Conservation (phyloP, 495 filamentous ascomycete species). For the Neurospora terricola region DNA sequence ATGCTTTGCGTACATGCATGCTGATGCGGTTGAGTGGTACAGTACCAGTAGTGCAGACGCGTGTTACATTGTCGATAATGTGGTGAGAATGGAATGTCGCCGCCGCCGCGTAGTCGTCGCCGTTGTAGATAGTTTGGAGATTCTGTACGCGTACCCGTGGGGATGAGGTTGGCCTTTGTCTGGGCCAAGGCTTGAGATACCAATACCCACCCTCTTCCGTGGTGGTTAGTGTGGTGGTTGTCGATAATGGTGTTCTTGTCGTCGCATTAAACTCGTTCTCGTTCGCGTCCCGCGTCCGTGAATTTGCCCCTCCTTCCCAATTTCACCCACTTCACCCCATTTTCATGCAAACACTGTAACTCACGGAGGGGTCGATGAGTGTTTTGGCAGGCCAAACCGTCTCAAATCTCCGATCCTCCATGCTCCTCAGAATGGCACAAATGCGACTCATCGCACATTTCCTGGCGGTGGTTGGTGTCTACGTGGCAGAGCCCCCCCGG, state of each 20-base stretch:
- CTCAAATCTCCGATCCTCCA: not conserved
- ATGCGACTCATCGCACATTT: slow-evolving; percentile 1
- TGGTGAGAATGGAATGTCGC: not conserved
- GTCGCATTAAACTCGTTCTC: not conserved
- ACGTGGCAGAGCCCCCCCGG: not conserved
- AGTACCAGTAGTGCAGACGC: not conserved
- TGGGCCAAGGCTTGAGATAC: no score
- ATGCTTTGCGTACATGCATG: not conserved
- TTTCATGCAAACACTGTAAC: slow-evolving; percentile 1
- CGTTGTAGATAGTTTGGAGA: not conserved
- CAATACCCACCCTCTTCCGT: not conserved
- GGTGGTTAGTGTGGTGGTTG: not conserved
- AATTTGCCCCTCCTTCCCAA: not conserved
- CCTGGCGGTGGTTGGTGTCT: not conserved
- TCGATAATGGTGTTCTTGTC: not conserved
- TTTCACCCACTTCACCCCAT: not conserved
- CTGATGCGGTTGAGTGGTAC: not conserved
- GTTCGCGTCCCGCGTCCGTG: not conserved
- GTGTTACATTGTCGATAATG: not conserved
- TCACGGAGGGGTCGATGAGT: not conserved
- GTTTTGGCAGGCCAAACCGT: not conserved
- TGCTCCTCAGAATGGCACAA: not conserved
- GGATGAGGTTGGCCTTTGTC: no score
- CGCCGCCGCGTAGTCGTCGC: not conserved
- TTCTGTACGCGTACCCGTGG: not conserved